Evolutionary conservation across 1,284 basidiomycete genomes (phyloP).

Genomic region (Cystobasidiaceae sp.): DNA sequence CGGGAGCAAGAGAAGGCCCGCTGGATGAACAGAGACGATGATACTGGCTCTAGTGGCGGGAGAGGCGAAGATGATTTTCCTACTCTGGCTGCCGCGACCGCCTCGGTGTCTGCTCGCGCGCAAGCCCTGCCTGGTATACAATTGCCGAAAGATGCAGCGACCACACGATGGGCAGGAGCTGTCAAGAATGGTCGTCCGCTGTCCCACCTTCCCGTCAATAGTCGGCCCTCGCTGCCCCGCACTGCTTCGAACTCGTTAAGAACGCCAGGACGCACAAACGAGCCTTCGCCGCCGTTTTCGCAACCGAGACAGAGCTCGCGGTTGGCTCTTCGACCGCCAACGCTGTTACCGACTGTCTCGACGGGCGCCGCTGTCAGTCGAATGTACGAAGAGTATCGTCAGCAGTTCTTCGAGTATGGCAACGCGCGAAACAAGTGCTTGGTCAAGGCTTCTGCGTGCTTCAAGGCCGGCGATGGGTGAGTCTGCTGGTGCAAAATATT

Average conservation of each 20-base stretch:
- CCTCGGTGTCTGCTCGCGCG: slow-evolving; percentile 49
- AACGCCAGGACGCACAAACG: slow-evolving; percentile 48
- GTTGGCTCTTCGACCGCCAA: slow-evolving; percentile 71
- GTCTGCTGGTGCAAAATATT: background rate
- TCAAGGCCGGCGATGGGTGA: slow-evolving; percentile 79
- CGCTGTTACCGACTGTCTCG: slow-evolving; percentile 76
- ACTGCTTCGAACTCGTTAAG: background rate
- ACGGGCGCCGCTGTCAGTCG: slow-evolving; percentile 72
- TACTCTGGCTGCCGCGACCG: slow-evolving; percentile 54
- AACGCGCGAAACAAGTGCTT: slow-evolving; percentile 89
- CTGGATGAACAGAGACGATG: slow-evolving; percentile 9
- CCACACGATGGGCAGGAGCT: slow-evolving; percentile 75
- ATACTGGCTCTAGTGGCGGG: background rate
- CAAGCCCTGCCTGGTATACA: slow-evolving; percentile 47
- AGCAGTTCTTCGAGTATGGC: slow-evolving; percentile 78
- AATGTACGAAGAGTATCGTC: slow-evolving; percentile 81
- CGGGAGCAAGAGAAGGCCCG: slow-evolving; percentile 28
- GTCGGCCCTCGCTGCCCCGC: slow-evolving; percentile 8
- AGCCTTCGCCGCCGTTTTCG: slow-evolving; percentile 24
- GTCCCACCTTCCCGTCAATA: background rate
- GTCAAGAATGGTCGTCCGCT: slow-evolving; percentile 55
- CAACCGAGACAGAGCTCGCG: slow-evolving; percentile 73
- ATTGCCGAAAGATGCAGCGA: slow-evolving; percentile 62
- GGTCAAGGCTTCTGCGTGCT: slow-evolving; percentile 91
- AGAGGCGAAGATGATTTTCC: slow-evolving; percentile 83